Conservation (phyloP, 306 rosid genomes). For the Corylus avellana region DNA sequence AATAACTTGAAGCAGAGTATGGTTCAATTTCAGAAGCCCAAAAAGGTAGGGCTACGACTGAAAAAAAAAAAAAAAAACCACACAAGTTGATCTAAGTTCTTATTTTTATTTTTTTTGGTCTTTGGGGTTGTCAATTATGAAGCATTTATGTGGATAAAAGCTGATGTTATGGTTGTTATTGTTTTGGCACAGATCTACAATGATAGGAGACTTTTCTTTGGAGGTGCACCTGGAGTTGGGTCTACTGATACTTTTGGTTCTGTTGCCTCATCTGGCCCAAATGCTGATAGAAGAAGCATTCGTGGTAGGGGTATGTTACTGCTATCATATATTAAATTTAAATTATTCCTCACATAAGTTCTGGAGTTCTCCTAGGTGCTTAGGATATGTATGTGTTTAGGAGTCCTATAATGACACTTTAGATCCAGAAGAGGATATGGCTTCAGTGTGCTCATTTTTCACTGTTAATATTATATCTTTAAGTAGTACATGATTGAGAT, state of each 20-base stretch:
- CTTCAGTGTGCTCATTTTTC: background rate
- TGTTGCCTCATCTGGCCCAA: conserved; percentile 54
- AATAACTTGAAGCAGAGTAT: conserved; percentile 97
- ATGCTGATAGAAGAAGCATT: conserved; percentile 68
- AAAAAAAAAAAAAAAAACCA: background rate
- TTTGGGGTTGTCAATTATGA: background rate
- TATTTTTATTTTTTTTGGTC: background rate
- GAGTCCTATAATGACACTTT: background rate
- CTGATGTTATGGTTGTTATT: conserved; percentile 21
- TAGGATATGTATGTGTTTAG: background rate
- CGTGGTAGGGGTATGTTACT: conserved; percentile 88
- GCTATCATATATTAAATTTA: background rate
- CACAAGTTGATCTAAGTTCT: background rate
- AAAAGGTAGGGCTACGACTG: conserved; percentile 57
- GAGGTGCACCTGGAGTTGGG: conserved; percentile 88
- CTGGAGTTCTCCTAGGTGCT: conserved; percentile 1
- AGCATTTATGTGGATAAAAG: background rate
- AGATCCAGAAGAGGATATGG: background rate
- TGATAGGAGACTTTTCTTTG: conserved; percentile 87
- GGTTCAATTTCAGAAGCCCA: conserved; percentile 99
- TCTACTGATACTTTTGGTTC: conserved; percentile 73
- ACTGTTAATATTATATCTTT: conserved; percentile 16
- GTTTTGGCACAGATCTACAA: conserved; percentile 69
- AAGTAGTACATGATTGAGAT: background rate
- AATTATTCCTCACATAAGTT: background rate